A percentile compares a stretch with the other conserved stretches of the same genome.
These are phyloP conservation scores for Podosphaera aphanis DNA, from an alignment of 2,329 filamentous ascomycete genomes.

Conservation along the genomic window DNA sequence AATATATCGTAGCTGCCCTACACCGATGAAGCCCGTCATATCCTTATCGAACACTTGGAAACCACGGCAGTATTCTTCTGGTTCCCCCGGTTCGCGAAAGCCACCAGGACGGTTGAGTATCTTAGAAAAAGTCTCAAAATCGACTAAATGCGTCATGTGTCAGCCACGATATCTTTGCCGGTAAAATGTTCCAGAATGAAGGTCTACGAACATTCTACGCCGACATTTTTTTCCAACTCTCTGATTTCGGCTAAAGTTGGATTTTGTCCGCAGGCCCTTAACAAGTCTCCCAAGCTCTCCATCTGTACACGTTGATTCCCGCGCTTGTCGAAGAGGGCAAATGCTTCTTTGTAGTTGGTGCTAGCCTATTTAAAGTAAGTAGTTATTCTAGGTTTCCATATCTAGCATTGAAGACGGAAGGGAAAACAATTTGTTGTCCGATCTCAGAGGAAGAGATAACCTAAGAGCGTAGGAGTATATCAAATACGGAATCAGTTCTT, in stretches of 20 bases:
- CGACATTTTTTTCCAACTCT: slow-evolving; percentile 76
- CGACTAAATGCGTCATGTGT: slow-evolving; percentile 33
- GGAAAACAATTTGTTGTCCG: neutral
- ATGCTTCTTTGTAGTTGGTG: slow-evolving; percentile 99
- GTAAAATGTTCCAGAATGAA: neutral
- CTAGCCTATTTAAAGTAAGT: slow-evolving; percentile 31
- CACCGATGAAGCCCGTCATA: slow-evolving; percentile 91
- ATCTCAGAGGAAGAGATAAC: too few relatives aligned
- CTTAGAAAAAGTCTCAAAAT: slow-evolving; percentile 92
- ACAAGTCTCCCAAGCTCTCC: slow-evolving; percentile 72
- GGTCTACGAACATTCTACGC: slow-evolving; percentile 59
- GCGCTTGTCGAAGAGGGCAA: slow-evolving; percentile 98
- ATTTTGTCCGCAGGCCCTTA: slow-evolving; percentile 94
- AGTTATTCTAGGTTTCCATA: neutral
- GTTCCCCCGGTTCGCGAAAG: slow-evolving; percentile 94
- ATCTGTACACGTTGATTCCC: slow-evolving; percentile 78
- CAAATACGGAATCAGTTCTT: too few relatives aligned
- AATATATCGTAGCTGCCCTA: slow-evolving; percentile 94
- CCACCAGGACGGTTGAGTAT: slow-evolving; percentile 92
- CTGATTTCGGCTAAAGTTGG: slow-evolving; percentile 81
- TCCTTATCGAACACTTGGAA: slow-evolving; percentile 99
- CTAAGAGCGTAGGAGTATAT: too few relatives aligned
- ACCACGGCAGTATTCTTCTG: slow-evolving; percentile 92
- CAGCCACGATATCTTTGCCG: neutral
- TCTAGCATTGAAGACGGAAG: neutral